Evolutionary conservation across 352 stramenopile species (phyloP).

Genomic region (Phytopythium delawarense): DNA sequence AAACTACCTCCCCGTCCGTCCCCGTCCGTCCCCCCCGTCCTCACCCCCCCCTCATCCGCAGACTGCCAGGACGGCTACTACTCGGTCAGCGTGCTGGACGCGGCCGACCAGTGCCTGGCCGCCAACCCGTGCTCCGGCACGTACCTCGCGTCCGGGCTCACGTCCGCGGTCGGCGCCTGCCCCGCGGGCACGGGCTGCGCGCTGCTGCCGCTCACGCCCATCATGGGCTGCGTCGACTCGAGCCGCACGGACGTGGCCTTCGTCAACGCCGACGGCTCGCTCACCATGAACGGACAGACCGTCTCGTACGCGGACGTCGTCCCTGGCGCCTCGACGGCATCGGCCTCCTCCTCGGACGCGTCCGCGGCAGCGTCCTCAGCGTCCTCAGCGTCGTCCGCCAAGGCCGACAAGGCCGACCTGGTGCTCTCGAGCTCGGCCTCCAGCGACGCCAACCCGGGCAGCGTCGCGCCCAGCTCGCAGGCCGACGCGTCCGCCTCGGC

Average conservation of each 20-base stretch:
- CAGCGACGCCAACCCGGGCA: slow-evolving; percentile 6
- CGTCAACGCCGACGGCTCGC: slow-evolving; percentile 63
- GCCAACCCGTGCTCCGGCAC: slow-evolving; percentile 53
- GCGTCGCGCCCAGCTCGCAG: slow-evolving; percentile 2
- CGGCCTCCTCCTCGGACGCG: neutral
- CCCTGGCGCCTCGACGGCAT: neutral
- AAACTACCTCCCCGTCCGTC: neutral
- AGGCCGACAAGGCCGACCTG: neutral
- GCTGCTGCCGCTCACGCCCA: slow-evolving; percentile 48
- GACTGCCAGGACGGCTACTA: slow-evolving; percentile 41
- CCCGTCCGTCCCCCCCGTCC: neutral
- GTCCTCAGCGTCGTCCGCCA: slow-evolving; percentile 4
- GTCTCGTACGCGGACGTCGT: slow-evolving; percentile 16
- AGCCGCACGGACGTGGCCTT: slow-evolving; percentile 59
- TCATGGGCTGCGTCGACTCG: slow-evolving; percentile 61
- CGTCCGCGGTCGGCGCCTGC: slow-evolving; percentile 48
- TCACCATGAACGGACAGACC: slow-evolving; percentile 42
- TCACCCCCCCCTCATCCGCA: slow-evolving; percentile 6
- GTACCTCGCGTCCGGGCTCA: slow-evolving; percentile 42
- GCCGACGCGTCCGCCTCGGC: slow-evolving; percentile 7
- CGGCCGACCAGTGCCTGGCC: slow-evolving; percentile 51
- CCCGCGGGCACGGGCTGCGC: slow-evolving; percentile 49
- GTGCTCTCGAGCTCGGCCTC: neutral
- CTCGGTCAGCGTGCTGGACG: slow-evolving; percentile 65
- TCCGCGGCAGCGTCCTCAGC: slow-evolving; percentile 8